Evolutionary conservation across 805 yeast genomes (phyloP).

Genomic region (Yamadazyma sp.): DNA sequence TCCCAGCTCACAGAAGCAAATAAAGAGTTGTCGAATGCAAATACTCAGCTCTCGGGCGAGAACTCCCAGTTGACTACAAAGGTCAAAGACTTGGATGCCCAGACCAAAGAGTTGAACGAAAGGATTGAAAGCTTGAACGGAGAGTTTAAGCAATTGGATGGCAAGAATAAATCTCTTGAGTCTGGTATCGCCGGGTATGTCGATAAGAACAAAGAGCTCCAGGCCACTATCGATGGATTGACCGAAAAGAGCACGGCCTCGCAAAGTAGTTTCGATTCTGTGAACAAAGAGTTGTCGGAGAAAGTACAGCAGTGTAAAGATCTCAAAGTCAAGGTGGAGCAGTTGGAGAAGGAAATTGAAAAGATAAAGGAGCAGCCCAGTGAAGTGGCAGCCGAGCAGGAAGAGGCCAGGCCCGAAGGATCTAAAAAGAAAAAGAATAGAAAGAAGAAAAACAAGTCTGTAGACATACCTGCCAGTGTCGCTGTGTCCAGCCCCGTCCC

Average conservation of each 20-base stretch:
- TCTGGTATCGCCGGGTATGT: too few relatives aligned
- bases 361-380: constrained; percentile 10
- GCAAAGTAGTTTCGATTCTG: not conserved
- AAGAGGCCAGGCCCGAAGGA: constrained; percentile 1
- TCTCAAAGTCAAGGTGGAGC: constrained; percentile 4
- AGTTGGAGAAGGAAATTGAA: constrained; percentile 8
- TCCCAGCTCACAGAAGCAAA: not conserved
- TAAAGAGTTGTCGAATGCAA: not conserved
- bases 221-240: not conserved
- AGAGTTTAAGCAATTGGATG: not conserved
- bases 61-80: not conserved
- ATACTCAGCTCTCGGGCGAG: not conserved
- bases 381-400: not conserved
- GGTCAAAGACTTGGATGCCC: not conserved
- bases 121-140: constrained; percentile 1
- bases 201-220: constrained; percentile 4
- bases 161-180: not conserved
- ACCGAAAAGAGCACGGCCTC: too few relatives aligned
- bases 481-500: too few relatives aligned
- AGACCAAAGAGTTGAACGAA: constrained; percentile 3
- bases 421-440: constrained; percentile 16
- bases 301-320: constrained; percentile 3
- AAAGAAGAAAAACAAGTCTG: constrained; percentile 13
- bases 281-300: constrained; percentile 2
- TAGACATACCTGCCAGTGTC: not conserved